Base-by-base conservation (phyloP, 805 yeast species). In the Naumovozyma dairenensis region DNA sequence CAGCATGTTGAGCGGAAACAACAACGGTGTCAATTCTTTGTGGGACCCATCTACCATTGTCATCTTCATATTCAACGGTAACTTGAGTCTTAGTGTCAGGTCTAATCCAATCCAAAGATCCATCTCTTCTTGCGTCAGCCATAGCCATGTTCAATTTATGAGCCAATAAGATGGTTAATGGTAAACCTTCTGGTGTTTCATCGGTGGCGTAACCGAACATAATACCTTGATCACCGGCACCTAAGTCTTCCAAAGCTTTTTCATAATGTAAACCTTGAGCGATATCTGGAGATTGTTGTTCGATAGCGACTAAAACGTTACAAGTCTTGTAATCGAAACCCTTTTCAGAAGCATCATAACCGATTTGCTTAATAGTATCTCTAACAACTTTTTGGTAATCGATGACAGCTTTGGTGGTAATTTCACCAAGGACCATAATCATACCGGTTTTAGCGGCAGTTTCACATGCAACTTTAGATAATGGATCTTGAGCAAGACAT, bases 211-310 rank as follows among this genome's bases (percentile, higher is more conserved):
- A 92, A 67, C 98, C 98, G 62, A 92, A 92, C 98, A 92, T 92
- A 65, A 92, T 92, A 80, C 98, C 98, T 71, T 92, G 98, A 72
- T 92, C 98, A 79, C 98, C 98, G 48, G 98, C 98, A 66, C 98
- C 98, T 59, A 92, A 77, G 40, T 92, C 93, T 74, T 92, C 98
- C 46, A 92, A 71, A 82, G 94, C 69, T 80, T 75, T 59, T 63
- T 92, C 96, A 69, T 82, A 82, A 69, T 92, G 97, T 60, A 92
- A 77, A 77, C 98, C 98, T 71, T 89, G 97, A 43, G 98, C 98
- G 57, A 92, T 92, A 70, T 92, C 98, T 53, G 94, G 92, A 34
- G 96, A 86, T 72, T 92, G 98, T 72, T 92, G 96, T 74, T 92
- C 98, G 65, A 92, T 86, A 64, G 98, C 98, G 44, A 92, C 97